Evolutionary conservation across 148 eudicot genomes (phyloP).

Genomic region (Persicaria tinctoria): DNA sequence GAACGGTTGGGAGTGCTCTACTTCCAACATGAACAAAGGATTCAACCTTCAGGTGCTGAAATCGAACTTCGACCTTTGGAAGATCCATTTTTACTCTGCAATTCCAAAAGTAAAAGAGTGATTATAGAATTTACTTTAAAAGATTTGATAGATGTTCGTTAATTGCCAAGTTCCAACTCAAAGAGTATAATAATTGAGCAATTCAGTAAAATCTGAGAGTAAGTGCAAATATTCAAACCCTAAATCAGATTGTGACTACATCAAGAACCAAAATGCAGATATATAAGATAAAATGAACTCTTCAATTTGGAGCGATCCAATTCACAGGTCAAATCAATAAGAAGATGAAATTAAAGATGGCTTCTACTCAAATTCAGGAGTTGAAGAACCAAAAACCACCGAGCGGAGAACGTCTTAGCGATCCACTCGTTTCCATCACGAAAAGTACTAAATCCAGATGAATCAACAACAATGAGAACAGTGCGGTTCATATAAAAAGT

Average conservation of each 20-base stretch:
- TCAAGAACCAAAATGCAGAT: background rate
- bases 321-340: background rate
- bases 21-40: conserved; percentile 76
- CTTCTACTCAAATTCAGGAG: background rate
- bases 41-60: conserved; percentile 72
- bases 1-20: conserved; percentile 90
- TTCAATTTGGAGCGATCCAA: background rate
- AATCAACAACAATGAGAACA: background rate
- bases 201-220: background rate
- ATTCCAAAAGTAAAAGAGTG: conserved; percentile 10
- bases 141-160: background rate
- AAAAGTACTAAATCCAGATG: background rate
- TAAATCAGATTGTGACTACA: background rate
- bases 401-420: background rate
- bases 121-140: background rate
- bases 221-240: background rate
- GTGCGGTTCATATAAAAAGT: background rate
- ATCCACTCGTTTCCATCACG: background rate
- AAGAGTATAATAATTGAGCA: background rate
- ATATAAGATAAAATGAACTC: background rate
- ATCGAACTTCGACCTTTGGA: conserved; percentile 86
- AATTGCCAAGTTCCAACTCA: background rate
- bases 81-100: conserved; percentile 81
- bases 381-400: background rate
- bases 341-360: too few species aligned